phyloP scores from a whole-genome alignment of 768 basidiomycete genomes.

The Lactarius indigo region DNA sequence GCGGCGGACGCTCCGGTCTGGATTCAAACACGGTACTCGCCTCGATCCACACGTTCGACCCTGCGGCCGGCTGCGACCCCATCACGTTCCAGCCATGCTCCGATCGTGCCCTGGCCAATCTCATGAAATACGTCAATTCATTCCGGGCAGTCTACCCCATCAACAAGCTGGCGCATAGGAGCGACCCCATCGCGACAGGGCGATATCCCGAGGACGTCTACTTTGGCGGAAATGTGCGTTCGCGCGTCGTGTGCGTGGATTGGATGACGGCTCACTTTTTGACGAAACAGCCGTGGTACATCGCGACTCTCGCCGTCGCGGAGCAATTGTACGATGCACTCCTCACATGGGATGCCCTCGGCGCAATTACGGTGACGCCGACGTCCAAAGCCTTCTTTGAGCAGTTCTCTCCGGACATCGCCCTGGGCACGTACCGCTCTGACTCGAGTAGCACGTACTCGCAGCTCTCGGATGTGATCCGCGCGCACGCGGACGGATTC shows the following conservation, averaged over 20 bases:
- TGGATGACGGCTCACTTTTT: not conserved
- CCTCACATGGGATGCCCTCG: slow-evolving; percentile 56
- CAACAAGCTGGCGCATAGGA: slow-evolving; percentile 53
- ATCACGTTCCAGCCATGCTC: slow-evolving; percentile 81
- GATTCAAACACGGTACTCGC: slow-evolving; percentile 45
- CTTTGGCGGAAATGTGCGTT: slow-evolving; percentile 62
- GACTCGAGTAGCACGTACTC: slow-evolving; percentile 44
- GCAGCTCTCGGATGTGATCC: slow-evolving; percentile 46
- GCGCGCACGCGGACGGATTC: slow-evolving; percentile 62
- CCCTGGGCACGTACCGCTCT: slow-evolving; percentile 50
- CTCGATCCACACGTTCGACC: slow-evolving; percentile 72
- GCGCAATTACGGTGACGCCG: slow-evolving; percentile 49
- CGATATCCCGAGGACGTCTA: slow-evolving; percentile 75
- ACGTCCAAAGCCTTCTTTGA: slow-evolving; percentile 69
- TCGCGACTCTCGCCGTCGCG: slow-evolving; percentile 65
- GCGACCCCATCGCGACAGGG: slow-evolving; percentile 62
- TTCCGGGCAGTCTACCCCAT: slow-evolving; percentile 65
- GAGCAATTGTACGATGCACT: slow-evolving; percentile 74
- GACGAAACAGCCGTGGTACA: slow-evolving; percentile 62
- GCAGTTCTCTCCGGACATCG: slow-evolving; percentile 50
- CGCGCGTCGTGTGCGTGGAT: not conserved
- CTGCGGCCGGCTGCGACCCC: slow-evolving; percentile 64
- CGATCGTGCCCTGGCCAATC: slow-evolving; percentile 65
- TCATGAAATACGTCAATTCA: slow-evolving; percentile 65
- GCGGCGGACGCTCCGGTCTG: slow-evolving; percentile 65